Evolutionary conservation across 2,329 filamentous ascomycete genomes (phyloP).

Genomic region (Apiospora phragmitis): DNA sequence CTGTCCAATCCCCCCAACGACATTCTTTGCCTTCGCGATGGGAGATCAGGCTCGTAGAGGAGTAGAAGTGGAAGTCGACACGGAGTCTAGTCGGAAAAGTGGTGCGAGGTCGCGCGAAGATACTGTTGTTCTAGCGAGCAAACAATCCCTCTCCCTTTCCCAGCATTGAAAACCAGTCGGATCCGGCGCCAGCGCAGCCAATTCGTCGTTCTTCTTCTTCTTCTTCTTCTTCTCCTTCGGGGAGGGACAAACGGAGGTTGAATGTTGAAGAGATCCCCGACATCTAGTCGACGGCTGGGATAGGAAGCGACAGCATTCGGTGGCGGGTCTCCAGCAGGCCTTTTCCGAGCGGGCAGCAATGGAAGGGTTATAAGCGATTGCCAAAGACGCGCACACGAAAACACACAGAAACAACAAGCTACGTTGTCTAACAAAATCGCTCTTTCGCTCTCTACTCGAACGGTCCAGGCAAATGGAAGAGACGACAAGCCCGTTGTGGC

Average conservation of each 20-base stretch:
- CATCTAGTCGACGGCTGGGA: constrained; percentile 16
- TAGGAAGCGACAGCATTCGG: constrained; percentile 11
- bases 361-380: background rate
- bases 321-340: background rate
- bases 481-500: background rate
- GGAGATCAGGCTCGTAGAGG: background rate
- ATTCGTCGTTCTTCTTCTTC: background rate
- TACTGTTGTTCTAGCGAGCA: background rate
- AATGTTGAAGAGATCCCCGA: constrained; percentile 11
- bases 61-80: background rate
- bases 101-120: background rate
- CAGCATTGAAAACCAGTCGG: background rate
- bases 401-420: background rate
- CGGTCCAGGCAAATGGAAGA: background rate
- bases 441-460: background rate
- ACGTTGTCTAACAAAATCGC: background rate
- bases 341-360: background rate
- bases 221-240: background rate
- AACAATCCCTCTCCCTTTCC: background rate
- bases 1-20: constrained; percentile 94
- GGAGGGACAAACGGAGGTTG: background rate
- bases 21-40: constrained; percentile 53
- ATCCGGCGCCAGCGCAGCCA: background rate
- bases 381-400: background rate
- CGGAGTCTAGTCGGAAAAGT: background rate